phyloP scores from a whole-genome alignment of 306 rosid species.

The Senna tora region DNA sequence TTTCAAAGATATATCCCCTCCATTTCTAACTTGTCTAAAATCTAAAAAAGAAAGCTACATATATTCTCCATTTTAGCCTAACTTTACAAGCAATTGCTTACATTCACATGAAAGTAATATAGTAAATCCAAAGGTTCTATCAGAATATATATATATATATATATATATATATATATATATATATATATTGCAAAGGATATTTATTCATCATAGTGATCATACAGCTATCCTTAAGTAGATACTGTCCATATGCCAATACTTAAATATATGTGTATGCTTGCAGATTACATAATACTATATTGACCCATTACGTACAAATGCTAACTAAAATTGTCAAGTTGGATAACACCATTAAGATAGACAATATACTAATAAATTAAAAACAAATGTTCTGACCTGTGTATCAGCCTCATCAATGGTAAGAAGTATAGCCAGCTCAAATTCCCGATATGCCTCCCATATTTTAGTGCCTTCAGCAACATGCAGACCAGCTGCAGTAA shows the following conservation, averaged over 20 bases:
- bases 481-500: slow-evolving; percentile 89
- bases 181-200: neutral
- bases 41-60: neutral
- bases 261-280: neutral
- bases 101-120: neutral
- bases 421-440: slow-evolving; percentile 66
- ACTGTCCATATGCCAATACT: slow-evolving; percentile 11
- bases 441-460: slow-evolving; percentile 84
- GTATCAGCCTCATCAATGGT: slow-evolving; percentile 58
- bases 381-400: slow-evolving; percentile 55
- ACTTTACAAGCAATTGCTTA: neutral
- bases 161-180: too few relatives aligned
- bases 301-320: slow-evolving; percentile 1
- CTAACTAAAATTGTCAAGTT: slow-evolving; percentile 14
- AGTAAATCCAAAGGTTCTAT: neutral
- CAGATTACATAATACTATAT: slow-evolving; percentile 14
- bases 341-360: slow-evolving; percentile 4
- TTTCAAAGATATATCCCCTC: slow-evolving; percentile 1
- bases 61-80: slow-evolving; percentile 5
- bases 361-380: neutral
- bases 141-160: neutral
- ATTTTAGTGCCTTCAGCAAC: slow-evolving; percentile 69
- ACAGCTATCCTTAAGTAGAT: slow-evolving; percentile 18
- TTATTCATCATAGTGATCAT: too few relatives aligned
- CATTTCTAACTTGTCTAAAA: neutral